Base-by-base conservation (phyloP, 2,329 filamentous ascomycete genomes). In the Alternaria incomplexa region DNA sequence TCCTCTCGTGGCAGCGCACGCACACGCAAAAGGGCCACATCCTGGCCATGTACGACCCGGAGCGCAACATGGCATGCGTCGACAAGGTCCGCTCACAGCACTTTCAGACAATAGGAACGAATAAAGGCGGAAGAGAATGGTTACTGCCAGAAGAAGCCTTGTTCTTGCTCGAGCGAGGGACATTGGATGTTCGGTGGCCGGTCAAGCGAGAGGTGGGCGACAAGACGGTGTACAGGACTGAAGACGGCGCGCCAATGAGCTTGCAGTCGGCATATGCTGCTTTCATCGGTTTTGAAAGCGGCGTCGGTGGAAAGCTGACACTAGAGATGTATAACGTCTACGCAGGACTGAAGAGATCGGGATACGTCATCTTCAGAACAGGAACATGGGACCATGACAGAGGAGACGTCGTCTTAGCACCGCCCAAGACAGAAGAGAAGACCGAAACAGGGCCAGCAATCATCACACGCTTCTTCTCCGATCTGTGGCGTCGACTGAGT, bases 271-370 rank as follows among this genome's bases (percentile, higher is more conserved):
- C 93, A 0, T 98, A 98, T 82, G 88, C 94, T 6, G 86, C 93
- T 22, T 89, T 97, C 56, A 87, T 97, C 67, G 93, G 93, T 1
- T 83, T 87, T 23, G 90, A 92, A 51, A 86, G 83, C 6, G 86
- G 76, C 13, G 68, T 77, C 8, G 80, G 80, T 2, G 80, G 81
- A 26, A 85, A 84, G 10, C 70, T 90, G 67, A 88, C 86, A 0
- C 83, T 97, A 63, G 93, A 96, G 70, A 89, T 93, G 73, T 98
- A 93, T 72, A 92, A 91, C 53, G 95, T 98, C 26, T 99, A 94
- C 78, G 87, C 93, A 1, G 90, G 93, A 56, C 83, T 99, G 71
- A 96, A 91, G 77, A 87, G 96, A 54, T 84, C 88, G 36, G 95
- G 96, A 17, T 98, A 97, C 81, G 87, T 91, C 53, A 88, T 98